phyloP scores from a whole-genome alignment of 2,329 filamentous ascomycete species.

The Nectriaceae sp. region DNA sequence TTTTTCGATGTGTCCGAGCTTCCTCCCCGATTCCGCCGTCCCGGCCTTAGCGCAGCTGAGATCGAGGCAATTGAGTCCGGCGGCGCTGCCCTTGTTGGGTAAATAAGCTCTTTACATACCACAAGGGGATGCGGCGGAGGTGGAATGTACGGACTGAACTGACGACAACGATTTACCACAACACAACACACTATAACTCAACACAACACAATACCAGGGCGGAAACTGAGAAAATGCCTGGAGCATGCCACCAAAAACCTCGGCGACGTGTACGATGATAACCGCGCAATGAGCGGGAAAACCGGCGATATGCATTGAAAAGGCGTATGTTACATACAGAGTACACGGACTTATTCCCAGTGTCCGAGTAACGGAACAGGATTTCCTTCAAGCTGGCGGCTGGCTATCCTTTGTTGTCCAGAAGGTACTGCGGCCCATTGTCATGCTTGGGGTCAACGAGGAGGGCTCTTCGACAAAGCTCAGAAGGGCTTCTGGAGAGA shows the following conservation, averaged over 20 bases:
- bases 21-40: conserved; percentile 77
- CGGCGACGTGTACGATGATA: conserved; percentile 19
- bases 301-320: conserved; percentile 9
- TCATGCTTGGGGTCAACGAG: conserved; percentile 15
- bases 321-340: conserved; percentile 7
- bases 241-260: conserved; percentile 16
- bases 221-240: conserved; percentile 13
- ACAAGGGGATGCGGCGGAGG: conserved; percentile 24
- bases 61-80: conserved; percentile 96
- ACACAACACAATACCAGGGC: conserved; percentile 15
- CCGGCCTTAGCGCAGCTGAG: conserved; percentile 74
- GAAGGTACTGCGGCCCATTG: too few relatives aligned
- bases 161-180: conserved; percentile 11
- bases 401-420: conserved; percentile 6
- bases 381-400: conserved; percentile 2
- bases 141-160: conserved; percentile 18
- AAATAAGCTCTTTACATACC: conserved; percentile 20
- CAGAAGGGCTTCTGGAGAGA: conserved; percentile 7
- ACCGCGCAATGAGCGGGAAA: conserved; percentile 15
- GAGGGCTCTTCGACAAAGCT: conserved; percentile 8
- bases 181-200: conserved; percentile 13
- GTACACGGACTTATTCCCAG: conserved; percentile 9
- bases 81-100: conserved; percentile 66
- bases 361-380: conserved; percentile 2
- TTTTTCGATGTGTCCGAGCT: conserved; percentile 91